These are phyloP conservation scores for Pseudoturritis turrita DNA, from an alignment of 345 rosid genomes.

Conservation along the genomic window DNA sequence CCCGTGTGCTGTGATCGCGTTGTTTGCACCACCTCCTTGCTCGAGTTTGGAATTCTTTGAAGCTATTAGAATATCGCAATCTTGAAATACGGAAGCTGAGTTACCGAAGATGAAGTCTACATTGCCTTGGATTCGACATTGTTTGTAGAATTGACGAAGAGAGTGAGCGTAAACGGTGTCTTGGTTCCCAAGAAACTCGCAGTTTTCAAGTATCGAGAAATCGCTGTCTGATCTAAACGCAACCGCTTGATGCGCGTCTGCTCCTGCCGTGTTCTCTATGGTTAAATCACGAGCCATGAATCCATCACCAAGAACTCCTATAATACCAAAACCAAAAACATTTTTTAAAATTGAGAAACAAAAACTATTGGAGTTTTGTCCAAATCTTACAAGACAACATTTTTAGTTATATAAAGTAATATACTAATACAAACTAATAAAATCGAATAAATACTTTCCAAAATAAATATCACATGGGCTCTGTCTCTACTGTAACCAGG, in stretches of 20 bases:
- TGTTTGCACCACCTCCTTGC: conserved; percentile 52
- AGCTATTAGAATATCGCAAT: conserved; percentile 53
- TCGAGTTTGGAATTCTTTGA: conserved; percentile 60
- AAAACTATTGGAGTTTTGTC: neutral
- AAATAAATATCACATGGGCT: conserved; percentile 14
- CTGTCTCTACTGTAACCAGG: conserved; percentile 8
- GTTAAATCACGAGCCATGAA: conserved; percentile 92
- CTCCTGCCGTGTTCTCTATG: conserved; percentile 77
- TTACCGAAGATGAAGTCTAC: conserved; percentile 95
- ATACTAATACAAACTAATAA: too few relatives aligned
- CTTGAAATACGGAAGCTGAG: conserved; percentile 73
- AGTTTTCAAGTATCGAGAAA: conserved; percentile 62
- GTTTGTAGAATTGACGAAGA: conserved; percentile 79
- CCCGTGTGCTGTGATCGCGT: conserved; percentile 81
- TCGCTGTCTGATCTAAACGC: conserved; percentile 93
- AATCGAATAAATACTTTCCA: neutral
- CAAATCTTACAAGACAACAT: neutral
- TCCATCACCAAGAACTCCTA: conserved; percentile 89
- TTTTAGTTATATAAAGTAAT: too few relatives aligned
- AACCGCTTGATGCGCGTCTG: conserved; percentile 84
- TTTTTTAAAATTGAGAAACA: neutral
- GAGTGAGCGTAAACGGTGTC: conserved; percentile 85
- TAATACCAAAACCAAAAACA: neutral
- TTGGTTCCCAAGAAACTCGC: conserved; percentile 87
- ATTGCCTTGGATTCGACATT: conserved; percentile 74